phyloP scores from a whole-genome alignment of 495 filamentous ascomycete genomes.

The Trichoderma erinaceum region DNA sequence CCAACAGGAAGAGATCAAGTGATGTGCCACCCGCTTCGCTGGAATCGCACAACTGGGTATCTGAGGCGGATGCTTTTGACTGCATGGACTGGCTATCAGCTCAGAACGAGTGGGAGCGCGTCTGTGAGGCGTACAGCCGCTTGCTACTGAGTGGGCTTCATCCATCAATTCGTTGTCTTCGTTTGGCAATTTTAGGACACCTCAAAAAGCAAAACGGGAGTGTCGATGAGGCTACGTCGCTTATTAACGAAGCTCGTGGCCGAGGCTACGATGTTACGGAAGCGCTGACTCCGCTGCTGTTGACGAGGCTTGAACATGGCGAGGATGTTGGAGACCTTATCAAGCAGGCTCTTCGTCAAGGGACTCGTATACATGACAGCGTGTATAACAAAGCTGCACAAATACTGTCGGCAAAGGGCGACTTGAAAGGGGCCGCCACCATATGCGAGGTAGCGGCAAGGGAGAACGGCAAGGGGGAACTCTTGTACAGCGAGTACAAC shows the following conservation, averaged over 20 bases:
- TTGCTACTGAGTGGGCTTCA: not conserved
- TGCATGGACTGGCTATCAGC: conserved; percentile 1
- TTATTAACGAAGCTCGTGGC: not conserved
- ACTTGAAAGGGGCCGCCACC: not conserved
- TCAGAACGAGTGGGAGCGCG: conserved; percentile 8
- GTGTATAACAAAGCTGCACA: conserved; percentile 14
- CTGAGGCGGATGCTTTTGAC: conserved; percentile 5
- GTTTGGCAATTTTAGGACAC: conserved; percentile 1
- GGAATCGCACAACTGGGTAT: not conserved
- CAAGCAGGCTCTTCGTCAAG: not conserved
- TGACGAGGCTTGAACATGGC: conserved; percentile 4
- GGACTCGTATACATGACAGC: conserved; percentile 9
- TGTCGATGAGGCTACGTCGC: not conserved
- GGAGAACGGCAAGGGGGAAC: conserved; percentile 10
- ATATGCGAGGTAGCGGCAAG: conserved; percentile 13
- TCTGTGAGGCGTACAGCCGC: not conserved
- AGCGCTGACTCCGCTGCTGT: not conserved
- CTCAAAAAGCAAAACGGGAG: not conserved
- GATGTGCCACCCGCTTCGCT: not conserved
- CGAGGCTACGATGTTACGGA: conserved; percentile 1
- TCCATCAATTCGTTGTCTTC: not conserved
- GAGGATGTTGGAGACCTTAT: not conserved
- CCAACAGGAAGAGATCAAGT: not conserved
- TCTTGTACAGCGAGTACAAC: conserved; percentile 14
- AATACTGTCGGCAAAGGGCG: conserved; percentile 11